Evolutionary conservation across 2,329 filamentous ascomycete species (phyloP).

Genomic region (Ophiostoma pallidulum): DNA sequence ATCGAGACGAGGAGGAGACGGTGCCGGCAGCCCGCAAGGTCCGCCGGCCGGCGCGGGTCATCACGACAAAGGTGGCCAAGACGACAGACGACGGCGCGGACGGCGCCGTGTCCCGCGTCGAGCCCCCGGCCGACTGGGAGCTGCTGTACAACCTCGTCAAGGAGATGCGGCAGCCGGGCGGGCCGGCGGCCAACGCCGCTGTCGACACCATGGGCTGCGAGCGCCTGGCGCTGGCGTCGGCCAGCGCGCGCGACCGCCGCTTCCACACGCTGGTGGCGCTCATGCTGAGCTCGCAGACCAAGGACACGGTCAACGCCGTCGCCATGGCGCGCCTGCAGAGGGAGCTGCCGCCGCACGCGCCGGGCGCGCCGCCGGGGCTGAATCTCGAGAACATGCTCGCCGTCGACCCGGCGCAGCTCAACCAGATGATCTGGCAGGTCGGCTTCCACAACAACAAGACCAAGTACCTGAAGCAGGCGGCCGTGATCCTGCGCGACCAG

Average conservation of each 20-base stretch:
- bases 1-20: not conserved
- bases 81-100: not conserved
- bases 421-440: slow-evolving; percentile 70
- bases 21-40: slow-evolving; percentile 3
- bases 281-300: slow-evolving; percentile 89
- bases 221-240: slow-evolving; percentile 49
- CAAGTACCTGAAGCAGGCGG: slow-evolving; percentile 63
- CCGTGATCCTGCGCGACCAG: slow-evolving; percentile 60
- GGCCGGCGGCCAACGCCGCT: slow-evolving; percentile 59
- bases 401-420: slow-evolving; percentile 54
- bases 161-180: slow-evolving; percentile 57
- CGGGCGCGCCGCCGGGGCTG: slow-evolving; percentile 43
- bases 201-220: slow-evolving; percentile 98
- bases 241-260: slow-evolving; percentile 49
- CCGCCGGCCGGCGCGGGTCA: slow-evolving; percentile 20
- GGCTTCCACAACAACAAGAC: slow-evolving; percentile 96
- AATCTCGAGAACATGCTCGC: slow-evolving; percentile 70
- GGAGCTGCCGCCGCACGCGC: slow-evolving; percentile 49
- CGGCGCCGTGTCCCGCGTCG: slow-evolving; percentile 19
- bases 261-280: slow-evolving; percentile 81
- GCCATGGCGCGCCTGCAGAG: slow-evolving; percentile 73
- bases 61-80: slow-evolving; percentile 7
- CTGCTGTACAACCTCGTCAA: slow-evolving; percentile 68
- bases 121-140: slow-evolving; percentile 74
- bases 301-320: slow-evolving; percentile 79